Base-by-base conservation (phyloP, 768 basidiomycete genomes). In the Boletus rubropictus region DNA sequence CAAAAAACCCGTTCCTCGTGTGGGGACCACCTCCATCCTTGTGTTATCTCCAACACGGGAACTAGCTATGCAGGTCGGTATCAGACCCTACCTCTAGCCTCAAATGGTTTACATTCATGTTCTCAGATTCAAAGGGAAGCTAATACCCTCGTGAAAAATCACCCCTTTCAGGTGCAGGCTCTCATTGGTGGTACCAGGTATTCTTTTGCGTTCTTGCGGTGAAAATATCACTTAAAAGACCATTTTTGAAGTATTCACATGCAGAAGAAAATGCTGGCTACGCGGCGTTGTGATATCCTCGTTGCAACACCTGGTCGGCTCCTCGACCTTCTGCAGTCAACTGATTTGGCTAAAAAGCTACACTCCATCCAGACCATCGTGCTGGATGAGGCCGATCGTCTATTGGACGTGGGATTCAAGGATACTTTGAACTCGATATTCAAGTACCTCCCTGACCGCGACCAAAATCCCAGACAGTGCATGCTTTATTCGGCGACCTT, bases 291-390 rank as follows among this genome's bases (percentile, higher is more conserved):
- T 24, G 71, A 85, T 53, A 73, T 89, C 35, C 72, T 89, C 32
- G 76, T 87, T 29, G 84, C 84, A 9, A 88, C 86, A 3, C 86
- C 86, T 4, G 86, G 86, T 41, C 75, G 86, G n/a, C 70, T 89
- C 46, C 69, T 80, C 50, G 86, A 88, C 62, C 81, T 85, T 58
- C 64, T 88, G 34, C 73, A 77, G 56, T 79, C 73, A 32, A 62
- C 67, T 21, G 42, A 57, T 36, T 60, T 80, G 42, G 51, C 51
- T 9, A 46, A 64, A 29, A 65, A 69, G 31, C 60, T 83, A 38
- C 31, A 52, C 5, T 51, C 62, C 24, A 63, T 81, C 7, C 63
- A 70, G 32, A 69, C 71, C 7, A 51, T 85, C 54, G 76, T 87
- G 3, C 69, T 85, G 52, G 86, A 88, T 58, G 86, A 88, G 65